phyloP scores from a whole-genome alignment of 2,329 filamentous ascomycete species.

The Diaporthe ilicicola region DNA sequence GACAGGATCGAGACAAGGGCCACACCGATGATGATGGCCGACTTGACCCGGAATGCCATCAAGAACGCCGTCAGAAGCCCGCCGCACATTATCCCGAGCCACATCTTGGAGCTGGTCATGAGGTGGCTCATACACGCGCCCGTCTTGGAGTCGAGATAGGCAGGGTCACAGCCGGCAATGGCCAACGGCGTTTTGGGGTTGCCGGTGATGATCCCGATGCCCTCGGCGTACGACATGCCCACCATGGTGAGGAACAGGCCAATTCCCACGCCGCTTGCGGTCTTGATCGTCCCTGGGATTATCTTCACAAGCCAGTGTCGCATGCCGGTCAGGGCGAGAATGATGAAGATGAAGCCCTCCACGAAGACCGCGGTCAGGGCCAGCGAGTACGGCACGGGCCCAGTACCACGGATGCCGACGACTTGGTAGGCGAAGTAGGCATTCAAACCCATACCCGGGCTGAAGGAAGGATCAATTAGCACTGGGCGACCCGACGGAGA shows the following conservation, averaged over 20 bases:
- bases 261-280: conserved; percentile 71
- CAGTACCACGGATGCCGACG: conserved; percentile 66
- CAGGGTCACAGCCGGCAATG: conserved; percentile 75
- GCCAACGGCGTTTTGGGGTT: conserved; percentile 74
- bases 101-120: conserved; percentile 83
- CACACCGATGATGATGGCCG: conserved; percentile 78
- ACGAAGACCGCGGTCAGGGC: conserved; percentile 72
- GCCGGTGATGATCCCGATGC: conserved; percentile 84
- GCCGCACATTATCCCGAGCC: conserved; percentile 85
- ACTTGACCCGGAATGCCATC: conserved; percentile 81
- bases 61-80: conserved; percentile 82
- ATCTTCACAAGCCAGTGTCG: conserved; percentile 76
- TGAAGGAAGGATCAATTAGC: conserved; percentile 42
- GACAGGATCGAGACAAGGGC: conserved; percentile 76
- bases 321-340: conserved; percentile 72
- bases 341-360: conserved; percentile 71
- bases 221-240: conserved; percentile 78
- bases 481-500: conserved; percentile 17
- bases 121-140: conserved; percentile 65
- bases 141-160: conserved; percentile 59
- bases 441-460: conserved; percentile 73
- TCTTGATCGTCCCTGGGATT: conserved; percentile 72
- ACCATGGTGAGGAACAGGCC: conserved; percentile 71
- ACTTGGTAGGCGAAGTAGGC: conserved; percentile 75
- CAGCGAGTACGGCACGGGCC: conserved; percentile 64